Percentiles rank a stretch among this genome's conserved stretches.
phyloP scores from a whole-genome alignment of 306 rosid species.

The Prunus davidiana region DNA sequence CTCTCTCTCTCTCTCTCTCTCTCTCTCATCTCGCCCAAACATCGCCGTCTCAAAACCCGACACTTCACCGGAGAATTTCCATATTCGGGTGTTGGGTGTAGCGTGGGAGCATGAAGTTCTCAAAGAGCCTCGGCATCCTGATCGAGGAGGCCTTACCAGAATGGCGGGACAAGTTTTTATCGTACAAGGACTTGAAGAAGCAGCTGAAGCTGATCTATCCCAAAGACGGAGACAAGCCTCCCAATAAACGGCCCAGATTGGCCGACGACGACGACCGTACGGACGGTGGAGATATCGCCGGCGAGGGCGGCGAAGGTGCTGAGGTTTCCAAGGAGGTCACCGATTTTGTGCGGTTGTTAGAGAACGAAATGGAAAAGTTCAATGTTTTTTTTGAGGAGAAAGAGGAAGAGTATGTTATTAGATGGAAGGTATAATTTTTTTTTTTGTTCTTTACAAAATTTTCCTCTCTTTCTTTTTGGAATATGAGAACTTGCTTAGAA shows the following conservation, averaged over 20 bases:
- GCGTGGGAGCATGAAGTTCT: slow-evolving; percentile 58
- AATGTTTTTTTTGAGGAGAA: slow-evolving; percentile 59
- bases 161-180: slow-evolving; percentile 79
- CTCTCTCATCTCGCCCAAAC: neutral
- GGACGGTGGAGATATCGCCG: neutral
- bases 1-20: neutral
- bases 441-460: neutral
- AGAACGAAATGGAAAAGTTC: slow-evolving; percentile 69
- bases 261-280: slow-evolving; percentile 6
- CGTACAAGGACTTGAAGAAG: slow-evolving; percentile 77
- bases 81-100: neutral
- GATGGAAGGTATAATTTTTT: slow-evolving; percentile 47
- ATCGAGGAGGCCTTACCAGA: slow-evolving; percentile 76
- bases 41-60: neutral
- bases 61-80: neutral
- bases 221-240: slow-evolving; percentile 27
- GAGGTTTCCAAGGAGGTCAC: slow-evolving; percentile 42
- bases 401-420: slow-evolving; percentile 71
- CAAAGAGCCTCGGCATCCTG: slow-evolving; percentile 65
- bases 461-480: neutral
- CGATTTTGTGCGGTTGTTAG: slow-evolving; percentile 56
- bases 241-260: slow-evolving; percentile 39
- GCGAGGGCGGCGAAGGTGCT: slow-evolving; percentile 1
- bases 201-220: slow-evolving; percentile 66
- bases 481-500: neutral